Evolutionary conservation across 768 basidiomycete species (phyloP).

Genomic region (Hydnomerulius pinastri): DNA sequence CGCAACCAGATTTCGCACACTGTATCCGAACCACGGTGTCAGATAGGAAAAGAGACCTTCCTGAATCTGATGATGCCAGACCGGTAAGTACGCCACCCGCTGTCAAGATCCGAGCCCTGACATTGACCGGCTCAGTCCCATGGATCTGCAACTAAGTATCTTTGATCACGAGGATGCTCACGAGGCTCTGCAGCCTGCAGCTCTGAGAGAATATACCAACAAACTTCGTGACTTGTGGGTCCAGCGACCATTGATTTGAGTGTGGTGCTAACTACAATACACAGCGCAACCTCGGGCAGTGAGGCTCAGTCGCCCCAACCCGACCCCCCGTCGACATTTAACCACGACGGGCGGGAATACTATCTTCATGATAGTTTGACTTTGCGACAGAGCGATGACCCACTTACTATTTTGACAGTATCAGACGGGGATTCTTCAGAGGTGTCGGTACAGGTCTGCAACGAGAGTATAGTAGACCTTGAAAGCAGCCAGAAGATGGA

Average conservation of each 20-base stretch:
- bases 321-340: conserved; percentile 47
- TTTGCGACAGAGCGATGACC: conserved; percentile 46
- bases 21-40: conserved; percentile 28
- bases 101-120: conserved; percentile 4
- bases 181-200: conserved; percentile 38
- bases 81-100: conserved; percentile 39
- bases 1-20: not conserved
- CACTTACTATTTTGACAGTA: conserved; percentile 8
- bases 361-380: conserved; percentile 48
- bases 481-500: conserved; percentile 54
- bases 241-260: not conserved
- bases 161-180: conserved; percentile 34
- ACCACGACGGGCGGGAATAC: conserved; percentile 40
- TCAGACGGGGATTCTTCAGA: conserved; percentile 2
- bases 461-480: conserved; percentile 54
- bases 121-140: conserved; percentile 39
- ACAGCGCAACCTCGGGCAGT: conserved; percentile 36
- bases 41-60: conserved; percentile 37
- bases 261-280: conserved; percentile 6
- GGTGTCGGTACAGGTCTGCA: conserved; percentile 24
- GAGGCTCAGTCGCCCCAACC: conserved; percentile 39
- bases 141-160: conserved; percentile 57
- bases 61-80: conserved; percentile 60
- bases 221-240: conserved; percentile 48
- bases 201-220: conserved; percentile 42